phyloP scores from a whole-genome alignment of 164 flowering plant genomes.

The Stephania japonica region DNA sequence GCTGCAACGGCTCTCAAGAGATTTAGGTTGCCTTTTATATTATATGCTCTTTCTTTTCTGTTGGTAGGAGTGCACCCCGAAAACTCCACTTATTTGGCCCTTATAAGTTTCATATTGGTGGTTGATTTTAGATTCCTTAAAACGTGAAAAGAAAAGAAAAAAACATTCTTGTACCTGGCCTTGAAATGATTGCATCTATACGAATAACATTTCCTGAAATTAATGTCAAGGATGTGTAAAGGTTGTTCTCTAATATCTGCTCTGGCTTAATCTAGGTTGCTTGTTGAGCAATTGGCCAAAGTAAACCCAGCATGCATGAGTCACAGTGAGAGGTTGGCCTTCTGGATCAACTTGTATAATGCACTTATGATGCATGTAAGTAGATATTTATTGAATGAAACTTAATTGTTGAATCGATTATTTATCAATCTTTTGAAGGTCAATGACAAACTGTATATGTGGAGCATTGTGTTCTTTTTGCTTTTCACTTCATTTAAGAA shows the following conservation, averaged over 20 bases:
- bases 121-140: background rate
- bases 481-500: background rate
- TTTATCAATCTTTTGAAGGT: background rate
- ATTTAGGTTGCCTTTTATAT: conserved; percentile 31
- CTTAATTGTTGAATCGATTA: background rate
- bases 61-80: background rate
- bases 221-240: background rate
- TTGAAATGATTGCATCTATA: background rate
- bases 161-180: background rate
- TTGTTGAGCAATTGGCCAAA: conserved; percentile 28
- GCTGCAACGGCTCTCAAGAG: conserved; percentile 36
- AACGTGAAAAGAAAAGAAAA: background rate
- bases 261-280: conserved; percentile 17
- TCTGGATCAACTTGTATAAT: conserved; percentile 46
- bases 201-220: background rate
- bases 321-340: conserved; percentile 23
- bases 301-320: conserved; percentile 21
- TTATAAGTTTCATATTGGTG: background rate
- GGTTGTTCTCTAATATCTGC: conserved; percentile 3
- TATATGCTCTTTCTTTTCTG: conserved; percentile 1
- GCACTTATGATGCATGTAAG: conserved; percentile 46
- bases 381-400: background rate
- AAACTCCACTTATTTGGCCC: background rate
- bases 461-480: background rate
- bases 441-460: background rate